Evolutionary conservation across 202 grass and related monocot genomes (phyloP), one percentile per base, ranked within the genome.

Genomic region (Saccharum hybrid): DNA sequence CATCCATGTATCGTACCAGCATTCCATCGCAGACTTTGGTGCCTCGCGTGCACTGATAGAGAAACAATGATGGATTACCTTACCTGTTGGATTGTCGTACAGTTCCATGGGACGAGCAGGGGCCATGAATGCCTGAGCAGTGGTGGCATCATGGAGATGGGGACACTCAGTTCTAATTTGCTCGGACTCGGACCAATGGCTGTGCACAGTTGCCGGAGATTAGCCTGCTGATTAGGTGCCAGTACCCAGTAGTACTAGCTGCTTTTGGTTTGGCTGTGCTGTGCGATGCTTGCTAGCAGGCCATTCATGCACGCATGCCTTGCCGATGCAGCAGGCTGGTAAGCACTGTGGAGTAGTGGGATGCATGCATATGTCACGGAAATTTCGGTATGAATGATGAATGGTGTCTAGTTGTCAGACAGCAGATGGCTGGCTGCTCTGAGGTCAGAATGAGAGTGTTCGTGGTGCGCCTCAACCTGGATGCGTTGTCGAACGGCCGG

Each of bases 361-460:
- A 74, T 31, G 78, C 83, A 83, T 62, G 80, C 83, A 68, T 68
- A 51, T 31, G 12, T 26, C 59, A 74, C 23, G 23, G 49, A 19
- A 48, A 46, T 48, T 34, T 12, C 9, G 36, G 41, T n/a, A n/a
- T n/a, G 14, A 56, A 78, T 69, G 61, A 74, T 79, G 79, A 15
- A 71, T 80, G 80, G 7, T 52, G 51, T 83, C 16, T 36, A 86
- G 84, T 73, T 86, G 79, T 74, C 74, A 79, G 37, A 79, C 66
- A 68, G 74, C 75, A 12, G 62, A 52, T 54, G 79, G 39, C 52
- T 41, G 73, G 48, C 5, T 61, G 22, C 70, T 15, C 13, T 64
- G 52, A n/a, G 52, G 6, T 56, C 52, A 54, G 62, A 26, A 65
- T 21, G 13, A 49, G 39, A 46, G 45, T 3, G 78, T 77, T 45